Percentiles rank a stretch among this genome's conserved stretches.
Evolutionary conservation across 495 filamentous ascomycete genomes (phyloP).

Genomic region (Aspergillus olivimuriae): DNA sequence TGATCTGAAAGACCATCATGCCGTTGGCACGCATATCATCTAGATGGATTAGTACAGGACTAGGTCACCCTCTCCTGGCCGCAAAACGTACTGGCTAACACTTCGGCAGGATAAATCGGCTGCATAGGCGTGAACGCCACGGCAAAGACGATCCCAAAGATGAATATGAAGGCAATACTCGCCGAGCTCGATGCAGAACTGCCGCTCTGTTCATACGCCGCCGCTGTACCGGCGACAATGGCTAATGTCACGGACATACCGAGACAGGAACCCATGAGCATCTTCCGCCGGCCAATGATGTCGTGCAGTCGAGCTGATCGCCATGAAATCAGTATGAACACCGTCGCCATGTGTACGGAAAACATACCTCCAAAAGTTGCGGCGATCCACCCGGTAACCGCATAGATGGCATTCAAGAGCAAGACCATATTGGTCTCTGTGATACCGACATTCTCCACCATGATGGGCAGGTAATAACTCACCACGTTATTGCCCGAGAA

Average conservation of each 20-base stretch:
- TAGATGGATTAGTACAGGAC: neutral
- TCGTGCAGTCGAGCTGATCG: conserved; percentile 54
- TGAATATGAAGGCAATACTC: conserved; percentile 52
- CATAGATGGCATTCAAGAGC: conserved; percentile 55
- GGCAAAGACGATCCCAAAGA: conserved; percentile 50
- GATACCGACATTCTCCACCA: conserved; percentile 31
- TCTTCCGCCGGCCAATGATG: conserved; percentile 48
- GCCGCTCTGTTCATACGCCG: conserved; percentile 39
- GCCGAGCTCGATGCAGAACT: conserved; percentile 38
- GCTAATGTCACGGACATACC: conserved; percentile 51
- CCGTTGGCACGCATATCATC: conserved; percentile 21
- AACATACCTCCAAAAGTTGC: conserved; percentile 44
- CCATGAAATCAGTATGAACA: neutral
- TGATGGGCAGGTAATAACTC: conserved; percentile 33
- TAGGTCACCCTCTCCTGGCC: neutral
- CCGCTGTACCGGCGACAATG: conserved; percentile 48
- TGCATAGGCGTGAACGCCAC: conserved; percentile 28
- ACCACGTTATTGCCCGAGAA: conserved; percentile 32
- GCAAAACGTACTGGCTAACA: conserved; percentile 9
- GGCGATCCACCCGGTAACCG: conserved; percentile 55
- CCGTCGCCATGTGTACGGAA: no score
- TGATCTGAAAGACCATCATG: conserved; percentile 7
- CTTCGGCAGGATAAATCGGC: conserved; percentile 19
- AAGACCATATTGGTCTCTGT: conserved; percentile 42
- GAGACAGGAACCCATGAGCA: conserved; percentile 52